Conservation (phyloP, 257 asterid species). For the Nicotiana tabacum region DNA sequence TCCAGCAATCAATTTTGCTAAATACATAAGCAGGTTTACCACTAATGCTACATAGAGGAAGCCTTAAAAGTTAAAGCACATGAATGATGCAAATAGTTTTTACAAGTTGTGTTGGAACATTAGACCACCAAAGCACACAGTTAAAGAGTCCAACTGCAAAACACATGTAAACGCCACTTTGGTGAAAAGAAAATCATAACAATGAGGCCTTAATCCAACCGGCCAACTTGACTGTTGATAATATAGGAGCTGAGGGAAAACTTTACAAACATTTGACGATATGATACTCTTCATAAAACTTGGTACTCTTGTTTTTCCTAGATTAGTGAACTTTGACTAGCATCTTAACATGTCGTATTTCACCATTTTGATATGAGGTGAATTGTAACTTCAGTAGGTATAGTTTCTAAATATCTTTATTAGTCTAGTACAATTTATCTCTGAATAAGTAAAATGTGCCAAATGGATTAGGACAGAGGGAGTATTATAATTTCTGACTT, state of each 20-base stretch:
- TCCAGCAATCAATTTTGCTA: not conserved
- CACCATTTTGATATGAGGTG: not conserved
- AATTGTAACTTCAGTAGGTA: not conserved
- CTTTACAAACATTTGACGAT: not conserved
- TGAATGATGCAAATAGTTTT: not conserved
- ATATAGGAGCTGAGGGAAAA: not conserved
- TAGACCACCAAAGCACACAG: not conserved
- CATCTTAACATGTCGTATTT: not conserved
- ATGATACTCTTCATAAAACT: not conserved
- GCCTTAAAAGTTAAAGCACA: not conserved
- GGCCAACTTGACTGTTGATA: not conserved
- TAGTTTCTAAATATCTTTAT: not conserved
- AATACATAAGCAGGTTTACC: too few relatives aligned
- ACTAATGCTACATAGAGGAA: too few relatives aligned
- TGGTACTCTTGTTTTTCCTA: not conserved
- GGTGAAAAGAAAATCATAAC: not conserved
- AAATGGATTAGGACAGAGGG: not conserved
- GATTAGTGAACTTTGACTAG: not conserved
- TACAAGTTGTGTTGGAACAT: not conserved
- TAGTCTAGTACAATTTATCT: not conserved
- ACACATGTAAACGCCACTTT: not conserved
- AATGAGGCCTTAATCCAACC: not conserved
- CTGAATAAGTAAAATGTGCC: too few relatives aligned
- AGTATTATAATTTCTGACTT: not conserved
- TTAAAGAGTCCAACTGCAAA: not conserved